These are phyloP conservation scores for Balakata baccata DNA, from an alignment of 345 rosid species.

Conservation along the genomic window DNA sequence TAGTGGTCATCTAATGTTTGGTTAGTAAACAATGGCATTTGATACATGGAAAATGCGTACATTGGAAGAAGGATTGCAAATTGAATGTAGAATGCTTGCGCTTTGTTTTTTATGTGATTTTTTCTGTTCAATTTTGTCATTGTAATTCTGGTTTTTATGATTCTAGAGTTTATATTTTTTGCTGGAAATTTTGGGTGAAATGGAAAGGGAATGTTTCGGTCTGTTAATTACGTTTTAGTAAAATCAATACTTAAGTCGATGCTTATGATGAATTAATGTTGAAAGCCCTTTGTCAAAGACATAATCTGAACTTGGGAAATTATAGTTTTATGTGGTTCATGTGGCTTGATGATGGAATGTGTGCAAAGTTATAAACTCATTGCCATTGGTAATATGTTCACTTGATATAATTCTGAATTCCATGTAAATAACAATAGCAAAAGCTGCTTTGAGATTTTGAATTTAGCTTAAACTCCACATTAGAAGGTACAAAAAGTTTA, in stretches of 20 bases:
- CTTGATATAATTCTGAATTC: neutral
- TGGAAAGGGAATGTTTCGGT: neutral
- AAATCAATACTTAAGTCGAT: neutral
- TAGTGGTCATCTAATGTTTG: neutral
- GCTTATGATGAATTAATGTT: neutral
- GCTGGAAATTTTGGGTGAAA: neutral
- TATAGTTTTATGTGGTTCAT: slow-evolving; percentile 3
- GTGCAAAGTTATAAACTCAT: neutral
- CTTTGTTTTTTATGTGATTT: neutral
- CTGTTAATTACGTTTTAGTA: neutral
- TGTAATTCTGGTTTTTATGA: neutral
- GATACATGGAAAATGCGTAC: neutral
- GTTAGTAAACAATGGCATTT: neutral
- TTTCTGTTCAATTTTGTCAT: neutral
- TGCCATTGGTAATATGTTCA: neutral
- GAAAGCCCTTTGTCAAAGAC: too few species aligned
- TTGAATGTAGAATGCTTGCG: neutral
- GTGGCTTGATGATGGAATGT: neutral
- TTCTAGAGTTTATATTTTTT: slow-evolving; percentile 8
- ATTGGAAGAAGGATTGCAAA: neutral
- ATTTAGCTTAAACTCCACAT: neutral
- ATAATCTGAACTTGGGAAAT: neutral
- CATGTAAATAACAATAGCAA: too few species aligned
- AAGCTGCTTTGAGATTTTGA: neutral
- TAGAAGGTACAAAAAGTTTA: neutral